Base-by-base conservation (phyloP, 1,284 basidiomycete genomes). In the Rhodotorula sp. region DNA sequence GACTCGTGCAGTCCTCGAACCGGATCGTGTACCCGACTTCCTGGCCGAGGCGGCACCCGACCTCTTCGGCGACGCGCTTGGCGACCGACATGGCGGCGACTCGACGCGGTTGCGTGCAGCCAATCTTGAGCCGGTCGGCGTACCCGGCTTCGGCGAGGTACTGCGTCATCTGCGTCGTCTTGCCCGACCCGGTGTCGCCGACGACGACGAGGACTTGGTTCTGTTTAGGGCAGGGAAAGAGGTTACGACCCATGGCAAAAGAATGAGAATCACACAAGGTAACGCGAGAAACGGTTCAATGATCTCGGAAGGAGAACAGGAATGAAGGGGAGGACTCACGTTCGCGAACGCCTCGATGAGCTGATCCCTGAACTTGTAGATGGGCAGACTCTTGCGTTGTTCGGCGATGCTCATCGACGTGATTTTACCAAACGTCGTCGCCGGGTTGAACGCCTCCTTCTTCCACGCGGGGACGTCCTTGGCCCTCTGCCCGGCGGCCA, bases 41-140 rank as follows among this genome's bases (percentile, higher is more conserved):
- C 79, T 95, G 91, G 15, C 95, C 95, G 7, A 99, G 85, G 15
- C 95, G 87, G 82, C 95, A 97, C 12, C 95, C 97, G 4, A 98
- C 94, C 82, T 99, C 95, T 81, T 99, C 97, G 1, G 95, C 86
- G 0, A 99, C 95, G 83, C 95, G 94, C 81, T 98, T 98, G 21
- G 95, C 95, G 8, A 99, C 95, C n/a, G 94, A 97, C 86, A 98
- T 97, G 15, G 95, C 95, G 45, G 95, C 95, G 21, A 99, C 95
- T 86, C 95, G 94, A 84, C 95, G 90, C 55, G 95, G 95, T 81
- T 99, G 95, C 1, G 95, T 99, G 79, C 95, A 98, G 6, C 95
- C 95, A 75, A 99, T 94, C 76, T 89, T 89, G 68, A 93, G 92
- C 73, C 82, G 86, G 78, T 97, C 93, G 3, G 91, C 89, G 76